Evolutionary conservation across 768 basidiomycete species (phyloP), one percentile per base, ranked within the genome.

Genomic region (Lenzites betulinus): DNA sequence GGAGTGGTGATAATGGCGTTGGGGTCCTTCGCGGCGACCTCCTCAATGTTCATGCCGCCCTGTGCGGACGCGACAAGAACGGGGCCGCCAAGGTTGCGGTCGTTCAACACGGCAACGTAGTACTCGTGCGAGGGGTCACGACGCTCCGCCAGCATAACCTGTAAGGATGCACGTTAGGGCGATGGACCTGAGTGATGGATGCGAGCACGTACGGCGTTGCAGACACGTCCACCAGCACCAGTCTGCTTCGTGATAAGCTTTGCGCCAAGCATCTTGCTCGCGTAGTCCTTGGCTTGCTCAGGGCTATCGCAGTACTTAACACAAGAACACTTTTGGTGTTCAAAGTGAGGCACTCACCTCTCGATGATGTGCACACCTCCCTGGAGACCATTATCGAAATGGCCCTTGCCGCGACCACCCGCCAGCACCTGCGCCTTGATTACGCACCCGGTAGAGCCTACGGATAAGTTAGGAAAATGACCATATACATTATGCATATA

Each of bases 31-130:
- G 93, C 92, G 26, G 97, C 97, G 48, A 99, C 97, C 70, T 99
- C 97, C 75, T 99, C 97, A 70, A 99, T 99, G 77, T 98, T 98
- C 97, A 99, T 99, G 58, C 97, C 97, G 57, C 97, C 97, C 72
- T 98, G 95, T 20, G 83, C 82, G 44, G 97, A 98, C 20, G 89
- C 89, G 54, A 99, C 96, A 48, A 99, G 84, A 30, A 98, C 97
- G 44, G 94, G 92, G 15, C 92, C 89, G 61, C 93, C 88, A 7
- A 89, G 79, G 15, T 83, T 85, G 66, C 97, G 92, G 81, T 99
- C 97, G 71, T 98, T 98, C 55, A 99, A 84, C 33, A 98, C 86
- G 15, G 97, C 97, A 51, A 95, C 90, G 70, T 99, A 99, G 81
- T 98, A 98, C 74, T 99, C 97, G 73, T 99, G 97, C 42, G 86